These are phyloP conservation scores for Tylopilus felleus DNA, from an alignment of 768 basidiomycete genomes.

Conservation along the genomic window DNA sequence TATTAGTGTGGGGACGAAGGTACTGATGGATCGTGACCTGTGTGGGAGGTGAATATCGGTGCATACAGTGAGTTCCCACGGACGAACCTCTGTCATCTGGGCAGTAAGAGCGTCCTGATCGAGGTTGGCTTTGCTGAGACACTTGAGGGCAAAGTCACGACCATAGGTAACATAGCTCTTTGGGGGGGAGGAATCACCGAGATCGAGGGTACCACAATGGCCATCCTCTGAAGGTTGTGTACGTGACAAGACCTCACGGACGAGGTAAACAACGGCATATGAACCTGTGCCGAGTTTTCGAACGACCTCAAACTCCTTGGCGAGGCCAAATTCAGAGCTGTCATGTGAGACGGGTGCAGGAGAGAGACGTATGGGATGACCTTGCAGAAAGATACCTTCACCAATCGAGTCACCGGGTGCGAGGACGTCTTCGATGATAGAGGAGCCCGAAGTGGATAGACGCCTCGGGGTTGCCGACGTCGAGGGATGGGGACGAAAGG, in stretches of 20 bases:
- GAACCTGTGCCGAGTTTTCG: slow-evolving; percentile 83
- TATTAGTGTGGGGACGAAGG: slow-evolving; percentile 84
- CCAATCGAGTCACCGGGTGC: slow-evolving; percentile 72
- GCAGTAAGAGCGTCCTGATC: slow-evolving; percentile 82
- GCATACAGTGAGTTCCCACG: slow-evolving; percentile 6
- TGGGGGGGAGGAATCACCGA: slow-evolving; percentile 39
- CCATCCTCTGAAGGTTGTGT: slow-evolving; percentile 47
- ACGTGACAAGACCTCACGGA: slow-evolving; percentile 60
- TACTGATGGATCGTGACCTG: slow-evolving; percentile 95
- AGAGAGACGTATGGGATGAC: slow-evolving; percentile 61
- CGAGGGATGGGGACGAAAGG: slow-evolving; percentile 35
- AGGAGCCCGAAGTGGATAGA: slow-evolving; percentile 32
- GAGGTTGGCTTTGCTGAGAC: slow-evolving; percentile 91
- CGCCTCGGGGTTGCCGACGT: slow-evolving; percentile 32
- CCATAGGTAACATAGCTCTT: slow-evolving; percentile 53
- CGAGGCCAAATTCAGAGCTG: slow-evolving; percentile 43
- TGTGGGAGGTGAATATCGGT: slow-evolving; percentile 6
- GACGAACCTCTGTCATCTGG: slow-evolving; percentile 83
- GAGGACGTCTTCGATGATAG: slow-evolving; percentile 50
- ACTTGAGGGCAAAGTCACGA: slow-evolving; percentile 91
- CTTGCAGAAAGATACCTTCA: slow-evolving; percentile 62
- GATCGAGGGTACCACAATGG: slow-evolving; percentile 52
- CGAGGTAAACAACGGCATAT: slow-evolving; percentile 93
- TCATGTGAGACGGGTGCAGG: slow-evolving; percentile 34
- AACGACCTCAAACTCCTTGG: slow-evolving; percentile 78